phyloP scores from a whole-genome alignment of 192 early-diverging fungal genomes.

The Obelidium mucronatum region DNA sequence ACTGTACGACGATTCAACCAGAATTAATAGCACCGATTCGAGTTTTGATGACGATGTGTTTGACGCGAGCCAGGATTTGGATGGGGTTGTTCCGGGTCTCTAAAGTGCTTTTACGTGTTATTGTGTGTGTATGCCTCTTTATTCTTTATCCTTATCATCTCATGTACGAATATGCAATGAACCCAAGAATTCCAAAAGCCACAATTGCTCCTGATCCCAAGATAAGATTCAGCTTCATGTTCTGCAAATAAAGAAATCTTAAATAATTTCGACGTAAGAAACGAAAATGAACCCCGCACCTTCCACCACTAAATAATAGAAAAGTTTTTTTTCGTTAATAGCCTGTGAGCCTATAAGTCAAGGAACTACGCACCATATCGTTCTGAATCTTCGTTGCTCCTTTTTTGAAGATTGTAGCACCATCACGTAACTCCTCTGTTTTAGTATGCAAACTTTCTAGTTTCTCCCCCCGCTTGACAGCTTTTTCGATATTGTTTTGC shows the following conservation, averaged over 20 bases:
- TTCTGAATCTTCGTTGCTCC: slow-evolving; percentile 70
- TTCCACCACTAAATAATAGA: slow-evolving; percentile 20
- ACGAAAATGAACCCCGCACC: background rate
- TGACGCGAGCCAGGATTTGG: background rate
- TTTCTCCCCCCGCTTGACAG: slow-evolving; percentile 84
- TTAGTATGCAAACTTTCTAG: slow-evolving; percentile 82
- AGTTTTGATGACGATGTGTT: background rate
- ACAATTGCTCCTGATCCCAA: background rate
- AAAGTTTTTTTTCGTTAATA: background rate
- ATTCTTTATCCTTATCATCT: no score
- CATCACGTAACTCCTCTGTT: slow-evolving; percentile 77
- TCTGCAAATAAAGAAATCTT: background rate
- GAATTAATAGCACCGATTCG: background rate
- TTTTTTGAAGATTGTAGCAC: slow-evolving; percentile 77
- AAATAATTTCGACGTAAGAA: background rate
- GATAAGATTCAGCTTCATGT: slow-evolving; percentile 13
- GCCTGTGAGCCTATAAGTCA: background rate
- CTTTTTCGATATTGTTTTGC: slow-evolving; percentile 89
- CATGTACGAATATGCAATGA: background rate
- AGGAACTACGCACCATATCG: slow-evolving; percentile 15
- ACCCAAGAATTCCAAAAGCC: background rate
- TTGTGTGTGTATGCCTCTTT: background rate
- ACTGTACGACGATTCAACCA: background rate
- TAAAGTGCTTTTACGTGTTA: background rate
- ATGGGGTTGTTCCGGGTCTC: background rate